Evolutionary conservation across 805 yeast species (phyloP).

Genomic region (Ogataea methylovora): DNA sequence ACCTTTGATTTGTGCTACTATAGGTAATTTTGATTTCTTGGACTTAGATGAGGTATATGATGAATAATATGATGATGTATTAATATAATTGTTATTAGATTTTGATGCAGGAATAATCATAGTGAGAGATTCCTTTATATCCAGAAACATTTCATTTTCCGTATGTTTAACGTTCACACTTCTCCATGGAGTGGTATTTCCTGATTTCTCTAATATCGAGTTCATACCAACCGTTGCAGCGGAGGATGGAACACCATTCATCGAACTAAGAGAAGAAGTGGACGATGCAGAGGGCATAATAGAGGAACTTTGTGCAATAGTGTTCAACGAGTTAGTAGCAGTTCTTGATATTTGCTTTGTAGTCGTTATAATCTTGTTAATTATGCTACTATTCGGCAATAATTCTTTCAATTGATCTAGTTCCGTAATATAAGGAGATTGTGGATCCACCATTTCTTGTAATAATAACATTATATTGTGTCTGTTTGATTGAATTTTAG

Average conservation of each 20-base stretch:
- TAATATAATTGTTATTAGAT: conserved; percentile 1
- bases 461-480: conserved; percentile 66
- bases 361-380: conserved; percentile 42
- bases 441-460: conserved; percentile 73
- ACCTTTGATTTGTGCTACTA: conserved; percentile 56
- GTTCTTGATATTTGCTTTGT: conserved; percentile 25
- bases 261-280: conserved; percentile 6
- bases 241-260: conserved; percentile 4
- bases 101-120: conserved; percentile 38
- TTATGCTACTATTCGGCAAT: conserved; percentile 56
- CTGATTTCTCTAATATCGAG: conserved; percentile 26
- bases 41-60: conserved; percentile 16
- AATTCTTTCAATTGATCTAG: conserved; percentile 60
- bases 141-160: conserved; percentile 82
- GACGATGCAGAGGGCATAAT: conserved; percentile 6
- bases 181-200: conserved; percentile 67
- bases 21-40: conserved; percentile 22
- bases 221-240: conserved; percentile 1
- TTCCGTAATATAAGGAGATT: conserved; percentile 67
- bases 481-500: conserved; percentile 58
- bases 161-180: conserved; percentile 59
- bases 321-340: conserved; percentile 22
- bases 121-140: conserved; percentile 59
- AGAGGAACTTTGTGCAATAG: conserved; percentile 15
- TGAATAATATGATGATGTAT: conserved; percentile 23